These are phyloP conservation scores for Rhodotorula sp. DNA, from an alignment of 1,284 basidiomycete species.

Conservation along the genomic window DNA sequence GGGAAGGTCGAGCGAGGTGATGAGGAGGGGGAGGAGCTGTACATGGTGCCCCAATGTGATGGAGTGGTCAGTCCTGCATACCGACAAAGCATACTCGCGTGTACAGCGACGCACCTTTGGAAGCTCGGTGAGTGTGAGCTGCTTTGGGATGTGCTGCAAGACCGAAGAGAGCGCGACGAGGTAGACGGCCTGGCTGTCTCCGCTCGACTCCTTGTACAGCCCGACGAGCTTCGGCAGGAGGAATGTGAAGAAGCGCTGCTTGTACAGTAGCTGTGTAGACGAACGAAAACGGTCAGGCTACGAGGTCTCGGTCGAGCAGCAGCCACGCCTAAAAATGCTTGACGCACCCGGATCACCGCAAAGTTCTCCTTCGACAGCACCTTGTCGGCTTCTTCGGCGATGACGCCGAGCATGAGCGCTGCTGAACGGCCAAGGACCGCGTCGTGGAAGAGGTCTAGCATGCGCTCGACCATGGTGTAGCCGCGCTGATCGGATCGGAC, in stretches of 20 bases:
- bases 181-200: conserved; percentile 58
- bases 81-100: background rate
- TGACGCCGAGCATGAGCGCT: conserved; percentile 68
- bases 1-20: conserved; percentile 77
- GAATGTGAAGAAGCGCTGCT: conserved; percentile 76
- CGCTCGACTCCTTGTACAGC: conserved; percentile 53
- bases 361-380: conserved; percentile 74
- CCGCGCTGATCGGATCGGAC: conserved; percentile 68
- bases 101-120: conserved; percentile 50
- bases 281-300: background rate
- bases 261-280: conserved; percentile 67
- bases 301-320: no score
- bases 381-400: conserved; percentile 61
- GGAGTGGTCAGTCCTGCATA: background rate
- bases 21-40: conserved; percentile 82
- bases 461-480: conserved; percentile 61
- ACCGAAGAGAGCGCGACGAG: conserved; percentile 82
- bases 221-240: conserved; percentile 74
- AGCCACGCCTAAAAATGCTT: background rate
- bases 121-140: conserved; percentile 68
- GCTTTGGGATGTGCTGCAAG: conserved; percentile 75
- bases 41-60: conserved; percentile 9
- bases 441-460: conserved; percentile 71
- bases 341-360: conserved; percentile 68
- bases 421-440: conserved; percentile 64